Evolutionary conservation across 1,139 yeast species (phyloP).

Genomic region (Protomyces arabidopsidicola): DNA sequence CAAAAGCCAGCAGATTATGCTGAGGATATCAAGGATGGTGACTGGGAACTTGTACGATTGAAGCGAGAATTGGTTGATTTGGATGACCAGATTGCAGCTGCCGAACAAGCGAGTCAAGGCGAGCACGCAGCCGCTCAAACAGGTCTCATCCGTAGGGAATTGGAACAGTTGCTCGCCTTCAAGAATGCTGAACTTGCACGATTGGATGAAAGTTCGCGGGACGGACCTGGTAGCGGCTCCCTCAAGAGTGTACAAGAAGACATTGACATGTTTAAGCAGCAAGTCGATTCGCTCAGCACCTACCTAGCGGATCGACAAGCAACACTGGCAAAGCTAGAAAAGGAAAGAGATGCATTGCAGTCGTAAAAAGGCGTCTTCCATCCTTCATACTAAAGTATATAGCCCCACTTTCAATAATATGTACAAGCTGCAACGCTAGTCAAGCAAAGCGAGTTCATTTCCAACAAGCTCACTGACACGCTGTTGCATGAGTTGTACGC

Average conservation of each 20-base stretch:
- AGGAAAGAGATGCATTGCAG: background rate
- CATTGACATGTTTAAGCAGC: slow-evolving; percentile 59
- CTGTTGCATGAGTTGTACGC: background rate
- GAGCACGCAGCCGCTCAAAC: slow-evolving; percentile 43
- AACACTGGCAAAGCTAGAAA: slow-evolving; percentile 46
- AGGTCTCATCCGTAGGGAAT: slow-evolving; percentile 58
- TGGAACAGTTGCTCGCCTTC: slow-evolving; percentile 73
- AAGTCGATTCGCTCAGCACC: slow-evolving; percentile 49
- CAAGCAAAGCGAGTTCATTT: background rate
- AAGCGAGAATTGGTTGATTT: slow-evolving; percentile 72
- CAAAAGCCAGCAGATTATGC: slow-evolving; percentile 56
- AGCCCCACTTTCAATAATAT: background rate
- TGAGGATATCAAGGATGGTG: slow-evolving; percentile 61
- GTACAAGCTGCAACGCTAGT: background rate
- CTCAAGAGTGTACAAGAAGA: slow-evolving; percentile 48
- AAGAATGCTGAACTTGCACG: slow-evolving; percentile 52
- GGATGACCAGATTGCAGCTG: slow-evolving; percentile 57
- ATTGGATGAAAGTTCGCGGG: slow-evolving; percentile 31
- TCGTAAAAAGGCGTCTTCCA: background rate
- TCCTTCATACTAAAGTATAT: background rate
- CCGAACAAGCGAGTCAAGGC: slow-evolving; percentile 51
- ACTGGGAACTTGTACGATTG: slow-evolving; percentile 81
- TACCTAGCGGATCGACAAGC: slow-evolving; percentile 49
- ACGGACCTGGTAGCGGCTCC: slow-evolving; percentile 31
- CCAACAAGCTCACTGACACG: slow-evolving; percentile 3